phyloP scores from a whole-genome alignment of 768 basidiomycete genomes.

The Podaxis rugospora region DNA sequence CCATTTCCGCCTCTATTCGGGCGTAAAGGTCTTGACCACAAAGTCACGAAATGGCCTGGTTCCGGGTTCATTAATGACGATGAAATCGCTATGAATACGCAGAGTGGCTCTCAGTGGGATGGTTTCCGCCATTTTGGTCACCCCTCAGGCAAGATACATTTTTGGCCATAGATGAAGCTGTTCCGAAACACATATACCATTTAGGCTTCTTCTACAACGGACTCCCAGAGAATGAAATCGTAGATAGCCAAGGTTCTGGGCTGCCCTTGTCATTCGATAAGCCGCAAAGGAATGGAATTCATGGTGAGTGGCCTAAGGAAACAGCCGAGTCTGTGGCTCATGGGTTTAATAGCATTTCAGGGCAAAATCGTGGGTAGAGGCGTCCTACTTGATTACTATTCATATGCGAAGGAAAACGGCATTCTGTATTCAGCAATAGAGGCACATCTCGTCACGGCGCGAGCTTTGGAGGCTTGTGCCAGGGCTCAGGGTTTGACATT shows the following conservation, averaged over 20 bases:
- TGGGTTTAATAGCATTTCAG: slow-evolving; percentile 15
- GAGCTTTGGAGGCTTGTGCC: slow-evolving; percentile 18
- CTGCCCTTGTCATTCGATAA: slow-evolving; percentile 13
- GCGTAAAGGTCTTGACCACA: slow-evolving; percentile 17
- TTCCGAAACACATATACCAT: neutral
- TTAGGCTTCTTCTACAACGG: slow-evolving; percentile 21
- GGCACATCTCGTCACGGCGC: slow-evolving; percentile 17
- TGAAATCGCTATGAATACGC: slow-evolving; percentile 20
- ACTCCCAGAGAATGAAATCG: slow-evolving; percentile 15
- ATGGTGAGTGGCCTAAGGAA: slow-evolving; percentile 11
- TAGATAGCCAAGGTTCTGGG: slow-evolving; percentile 14
- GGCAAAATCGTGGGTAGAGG: slow-evolving; percentile 24
- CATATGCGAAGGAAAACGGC: slow-evolving; percentile 16
- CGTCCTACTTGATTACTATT: slow-evolving; percentile 20
- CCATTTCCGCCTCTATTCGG: slow-evolving; percentile 15
- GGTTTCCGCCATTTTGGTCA: slow-evolving; percentile 15
- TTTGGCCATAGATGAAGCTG: neutral
- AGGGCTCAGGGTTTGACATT: slow-evolving; percentile 17
- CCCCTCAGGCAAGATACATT: neutral
- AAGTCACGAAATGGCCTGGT: slow-evolving; percentile 14
- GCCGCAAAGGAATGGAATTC: slow-evolving; percentile 21
- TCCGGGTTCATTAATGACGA: slow-evolving; percentile 18
- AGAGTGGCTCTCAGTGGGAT: slow-evolving; percentile 23
- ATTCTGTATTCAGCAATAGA: slow-evolving; percentile 14
- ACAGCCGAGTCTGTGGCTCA: neutral